Base-by-base conservation (phyloP, 176 grass and related monocot genomes). In the Musa schizocarpa region DNA sequence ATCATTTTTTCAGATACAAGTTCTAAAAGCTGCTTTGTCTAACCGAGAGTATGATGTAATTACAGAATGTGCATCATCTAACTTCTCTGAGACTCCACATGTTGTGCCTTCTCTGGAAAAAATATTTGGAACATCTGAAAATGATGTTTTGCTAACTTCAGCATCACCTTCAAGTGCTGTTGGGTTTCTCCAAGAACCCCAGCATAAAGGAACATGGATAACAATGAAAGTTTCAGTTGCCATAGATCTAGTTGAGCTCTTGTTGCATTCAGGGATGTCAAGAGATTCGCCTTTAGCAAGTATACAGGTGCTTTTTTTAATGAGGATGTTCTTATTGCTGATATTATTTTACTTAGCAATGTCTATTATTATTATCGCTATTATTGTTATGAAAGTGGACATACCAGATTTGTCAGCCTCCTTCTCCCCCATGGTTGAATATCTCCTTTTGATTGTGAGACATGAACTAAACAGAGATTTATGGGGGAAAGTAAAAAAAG, bases 1-100 rank as follows among this genome's bases (percentile, higher is more conserved):
- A 8, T 82, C 55, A 62, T 55, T 11, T 77, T 72, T 17, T 63
- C 73, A 98, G 94, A 83, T 98, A 69, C 88, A 98, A 78, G 80
- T 91, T 85, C 65, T 97, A 74, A 98, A 98, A 93, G 90, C 90
- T 82, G 77, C 86, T 50, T 64, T 98, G 77, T 98, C 94, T 75
- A 93, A 93, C 77, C 79, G 86, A 69, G 94, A 98, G 82, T 98
- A 98, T 59, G 88, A 93, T 81, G 87, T 98, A 79, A 93, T 89
- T 78, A 89, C 86, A 58, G 94, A 93, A 81, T 98, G 94, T 81
- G 88, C 90, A 9, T 61, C 81, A 65, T 93, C 94, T 61, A 98
- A 98, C 82, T 98, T 98, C 75, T 90, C 94, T 17, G 94, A 98
- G 84, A 79, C 88, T 76, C 80, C 86, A 66, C 76, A 86, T 82